Evolutionary conservation across 2,329 filamentous ascomycete species (phyloP), one percentile per base, ranked within the genome.

Genomic region (Chalaropsis ovoidea): DNA sequence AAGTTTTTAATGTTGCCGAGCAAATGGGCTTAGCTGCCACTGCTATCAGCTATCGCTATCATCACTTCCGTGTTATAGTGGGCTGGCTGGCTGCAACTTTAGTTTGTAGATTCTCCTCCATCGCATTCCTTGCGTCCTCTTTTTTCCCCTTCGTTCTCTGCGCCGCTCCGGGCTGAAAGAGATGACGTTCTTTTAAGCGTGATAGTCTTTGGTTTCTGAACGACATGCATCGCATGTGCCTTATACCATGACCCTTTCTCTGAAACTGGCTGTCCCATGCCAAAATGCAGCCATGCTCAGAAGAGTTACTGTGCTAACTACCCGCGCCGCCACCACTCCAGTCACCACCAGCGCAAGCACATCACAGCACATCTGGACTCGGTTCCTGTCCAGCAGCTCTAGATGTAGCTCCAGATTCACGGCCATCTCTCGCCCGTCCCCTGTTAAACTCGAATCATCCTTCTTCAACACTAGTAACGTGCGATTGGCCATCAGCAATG

Each of bases 391-490:
- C 13, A 11, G 62, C 39, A 39, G 41, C 8, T n/a, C 66, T 31
- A 58, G 54, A 22, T 52, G 66, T 35, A 60, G 42, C 24, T 47
- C 62, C n/a, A 43, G 24, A 17, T 41, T 45, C 11, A 31, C 52
- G 39, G 61, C 42, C 31, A 19, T 52, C 22, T 19, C 42, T 22
- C 11, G 52, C 17, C 7, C 45, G 2, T 13, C 17, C 19, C 17
- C 60, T 11, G 17, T n/a, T 7, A 61, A 61, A 35, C n/a, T 43
- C 43, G 66, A 67, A 22, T 47, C 62, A 19, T 56, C 62, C n/a
- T 67, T 67, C 43, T 67, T 67, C 47, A 67, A 58, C 3, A 43
- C 66, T 17, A 67, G 63, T 27, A 61, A 41, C 27, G 64, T 67
- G 39, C 63, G 60, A 10, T 41, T 67, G 54, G 31, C 62, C 27